A percentile compares a stretch with the other conserved stretches of the same genome.
phyloP scores from a whole-genome alignment of 495 filamentous ascomycete genomes.

The Polyplosphaeria fusca region DNA sequence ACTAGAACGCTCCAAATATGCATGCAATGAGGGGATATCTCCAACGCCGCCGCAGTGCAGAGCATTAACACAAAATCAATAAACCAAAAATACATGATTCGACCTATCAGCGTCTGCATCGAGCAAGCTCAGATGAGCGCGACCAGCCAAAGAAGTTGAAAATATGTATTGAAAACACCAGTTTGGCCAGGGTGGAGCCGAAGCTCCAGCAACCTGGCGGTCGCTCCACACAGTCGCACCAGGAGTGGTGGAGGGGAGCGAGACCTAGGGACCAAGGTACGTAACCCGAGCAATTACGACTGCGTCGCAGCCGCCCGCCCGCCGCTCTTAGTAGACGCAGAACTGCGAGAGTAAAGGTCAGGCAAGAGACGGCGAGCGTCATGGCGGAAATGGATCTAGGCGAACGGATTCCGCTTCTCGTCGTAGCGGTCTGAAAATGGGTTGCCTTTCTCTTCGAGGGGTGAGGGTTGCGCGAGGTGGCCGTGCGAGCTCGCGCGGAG shows the following conservation, averaged over 20 bases:
- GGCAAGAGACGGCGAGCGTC: constrained; percentile 31
- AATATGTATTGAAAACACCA: constrained; percentile 28
- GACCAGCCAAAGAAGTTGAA: constrained; percentile 7
- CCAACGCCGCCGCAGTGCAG: constrained; percentile 34
- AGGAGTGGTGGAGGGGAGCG: not conserved
- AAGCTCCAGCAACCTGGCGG: constrained; percentile 18
- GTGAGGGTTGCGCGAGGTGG: constrained; percentile 35
- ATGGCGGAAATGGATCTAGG: constrained; percentile 30
- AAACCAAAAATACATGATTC: constrained; percentile 32
- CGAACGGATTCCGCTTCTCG: constrained; percentile 33
- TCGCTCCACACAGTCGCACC: constrained; percentile 21
- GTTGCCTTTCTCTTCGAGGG: constrained; percentile 35
- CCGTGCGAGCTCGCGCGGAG: constrained; percentile 40
- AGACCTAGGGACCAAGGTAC: constrained; percentile 37
- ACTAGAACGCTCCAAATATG: constrained; percentile 25
- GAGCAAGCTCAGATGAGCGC: too few species aligned
- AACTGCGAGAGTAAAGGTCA: constrained; percentile 40
- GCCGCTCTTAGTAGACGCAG: constrained; percentile 32
- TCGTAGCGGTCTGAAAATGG: constrained; percentile 23
- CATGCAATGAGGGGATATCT: constrained; percentile 35
- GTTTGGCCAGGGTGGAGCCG: constrained; percentile 26
- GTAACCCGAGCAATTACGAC: constrained; percentile 43
- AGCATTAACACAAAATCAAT: constrained; percentile 37
- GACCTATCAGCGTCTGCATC: too few species aligned
- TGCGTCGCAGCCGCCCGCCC: constrained; percentile 22